Evolutionary conservation across 805 yeast species (phyloP).

Genomic region (Wickerhamiella bombiphila): DNA sequence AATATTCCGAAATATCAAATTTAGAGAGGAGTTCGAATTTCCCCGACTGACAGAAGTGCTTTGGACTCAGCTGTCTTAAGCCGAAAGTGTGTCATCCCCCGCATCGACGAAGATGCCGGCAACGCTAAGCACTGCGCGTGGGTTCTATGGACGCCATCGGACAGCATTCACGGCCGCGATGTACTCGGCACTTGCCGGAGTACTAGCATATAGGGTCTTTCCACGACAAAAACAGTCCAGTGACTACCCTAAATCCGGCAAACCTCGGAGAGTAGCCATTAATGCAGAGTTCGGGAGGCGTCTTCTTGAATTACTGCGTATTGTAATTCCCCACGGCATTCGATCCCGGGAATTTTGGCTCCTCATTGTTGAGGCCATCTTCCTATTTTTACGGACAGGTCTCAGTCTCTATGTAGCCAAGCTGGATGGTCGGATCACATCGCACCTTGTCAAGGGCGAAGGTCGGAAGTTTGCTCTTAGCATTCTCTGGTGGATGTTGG

Average conservation of each 20-base stretch:
- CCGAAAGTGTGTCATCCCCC: no score
- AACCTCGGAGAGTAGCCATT: not conserved
- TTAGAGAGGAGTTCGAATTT: no score
- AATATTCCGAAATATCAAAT: no score
- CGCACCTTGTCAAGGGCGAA: slow-evolving; percentile 58
- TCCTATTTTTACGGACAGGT: slow-evolving; percentile 53
- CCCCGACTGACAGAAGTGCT: no score
- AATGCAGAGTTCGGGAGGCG: not conserved
- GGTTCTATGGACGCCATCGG: slow-evolving; percentile 1
- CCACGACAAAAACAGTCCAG: not conserved
- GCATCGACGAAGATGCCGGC: no score
- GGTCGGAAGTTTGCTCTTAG: slow-evolving; percentile 50
- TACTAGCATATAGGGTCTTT: not conserved
- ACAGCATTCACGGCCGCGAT: not conserved
- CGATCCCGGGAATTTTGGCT: slow-evolving; percentile 10
- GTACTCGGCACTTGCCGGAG: slow-evolving; percentile 1
- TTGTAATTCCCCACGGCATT: not conserved
- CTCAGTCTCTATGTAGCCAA: slow-evolving; percentile 72
- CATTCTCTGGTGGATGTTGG: slow-evolving; percentile 59
- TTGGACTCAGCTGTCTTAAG: no score
- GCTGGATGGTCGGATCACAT: slow-evolving; percentile 73
- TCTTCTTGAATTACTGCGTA: not conserved
- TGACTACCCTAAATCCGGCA: not conserved
- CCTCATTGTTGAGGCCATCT: slow-evolving; percentile 38
- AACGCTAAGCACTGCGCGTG: no score